Evolutionary conservation across 2,329 filamentous ascomycete genomes (phyloP).

Genomic region (Helminthosporium solani): DNA sequence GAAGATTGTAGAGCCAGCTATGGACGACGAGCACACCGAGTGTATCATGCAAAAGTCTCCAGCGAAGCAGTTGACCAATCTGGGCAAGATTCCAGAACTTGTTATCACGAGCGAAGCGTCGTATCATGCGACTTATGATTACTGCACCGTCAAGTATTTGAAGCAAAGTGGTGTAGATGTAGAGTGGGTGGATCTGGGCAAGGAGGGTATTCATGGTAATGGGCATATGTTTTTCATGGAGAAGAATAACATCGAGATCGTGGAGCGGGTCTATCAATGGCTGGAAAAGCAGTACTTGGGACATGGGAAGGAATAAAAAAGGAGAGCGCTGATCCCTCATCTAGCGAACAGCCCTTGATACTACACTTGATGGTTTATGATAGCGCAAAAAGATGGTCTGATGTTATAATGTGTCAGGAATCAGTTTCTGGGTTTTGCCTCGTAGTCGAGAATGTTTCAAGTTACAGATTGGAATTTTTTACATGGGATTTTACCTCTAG

Average conservation of each 20-base stretch:
- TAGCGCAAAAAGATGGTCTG: no score
- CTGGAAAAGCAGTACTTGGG: constrained; percentile 5
- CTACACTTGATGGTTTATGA: no score
- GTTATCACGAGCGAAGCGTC: constrained; percentile 56
- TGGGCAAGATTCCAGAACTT: constrained; percentile 51
- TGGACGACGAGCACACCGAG: constrained; percentile 26
- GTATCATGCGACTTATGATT: constrained; percentile 57
- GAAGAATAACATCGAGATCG: constrained; percentile 31
- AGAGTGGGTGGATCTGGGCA: constrained; percentile 38
- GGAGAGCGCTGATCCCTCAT: no score
- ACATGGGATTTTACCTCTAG: no score
- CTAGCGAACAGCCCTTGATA: no score
- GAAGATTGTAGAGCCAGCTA: constrained; percentile 21
- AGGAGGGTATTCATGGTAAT: constrained; percentile 65
- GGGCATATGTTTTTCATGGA: constrained; percentile 39
- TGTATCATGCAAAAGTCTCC: constrained; percentile 46
- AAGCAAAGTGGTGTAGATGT: constrained; percentile 43
- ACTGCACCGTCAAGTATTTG: constrained; percentile 56
- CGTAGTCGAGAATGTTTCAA: no score
- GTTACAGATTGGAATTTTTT: no score
- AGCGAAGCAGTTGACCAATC: constrained; percentile 50
- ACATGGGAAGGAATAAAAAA: no score
- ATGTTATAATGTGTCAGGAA: no score
- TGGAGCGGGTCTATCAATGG: constrained; percentile 14
- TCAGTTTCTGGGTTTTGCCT: no score